Percentiles rank a stretch among this genome's conserved stretches.
phyloP scores from a whole-genome alignment of 768 basidiomycete species.

The Tylopilus sp. region DNA sequence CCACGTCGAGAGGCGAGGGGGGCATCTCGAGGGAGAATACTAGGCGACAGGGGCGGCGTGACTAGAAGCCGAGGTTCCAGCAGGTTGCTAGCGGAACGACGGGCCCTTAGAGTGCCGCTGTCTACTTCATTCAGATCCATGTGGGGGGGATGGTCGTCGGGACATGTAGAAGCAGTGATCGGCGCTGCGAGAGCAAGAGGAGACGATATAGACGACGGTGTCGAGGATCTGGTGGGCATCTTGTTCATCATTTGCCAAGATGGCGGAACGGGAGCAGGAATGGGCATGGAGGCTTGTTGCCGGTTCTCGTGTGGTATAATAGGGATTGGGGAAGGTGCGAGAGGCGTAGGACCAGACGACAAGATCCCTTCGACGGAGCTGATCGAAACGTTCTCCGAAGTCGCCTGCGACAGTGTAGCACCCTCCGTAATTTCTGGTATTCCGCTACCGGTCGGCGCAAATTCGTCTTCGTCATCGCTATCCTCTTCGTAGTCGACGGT shows the following conservation, averaged over 20 bases:
- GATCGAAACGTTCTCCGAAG: slow-evolving; percentile 17
- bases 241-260: slow-evolving; percentile 39
- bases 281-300: slow-evolving; percentile 30
- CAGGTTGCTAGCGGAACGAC: slow-evolving; percentile 64
- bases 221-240: slow-evolving; percentile 77
- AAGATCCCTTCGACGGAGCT: slow-evolving; percentile 26
- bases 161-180: slow-evolving; percentile 65
- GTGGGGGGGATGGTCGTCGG: slow-evolving; percentile 58
- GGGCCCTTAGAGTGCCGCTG: slow-evolving; percentile 50
- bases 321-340: slow-evolving; percentile 48
- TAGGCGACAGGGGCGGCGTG: slow-evolving; percentile 71
- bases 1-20: slow-evolving; percentile 45
- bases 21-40: slow-evolving; percentile 52
- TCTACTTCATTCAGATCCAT: slow-evolving; percentile 62
- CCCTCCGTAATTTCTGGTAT: slow-evolving; percentile 24
- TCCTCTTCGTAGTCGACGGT: slow-evolving; percentile 56
- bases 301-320: slow-evolving; percentile 22
- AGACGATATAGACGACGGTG: slow-evolving; percentile 85
- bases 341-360: slow-evolving; percentile 65
- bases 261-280: slow-evolving; percentile 45
- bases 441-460: slow-evolving; percentile 28
- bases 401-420: slow-evolving; percentile 7
- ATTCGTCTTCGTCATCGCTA: slow-evolving; percentile 42
- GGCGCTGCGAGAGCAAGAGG: slow-evolving; percentile 83
- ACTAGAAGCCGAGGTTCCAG: slow-evolving; percentile 62